phyloP scores from a whole-genome alignment of 2,329 filamentous ascomycete genomes.

The Neodidymelliopsis sp. region DNA sequence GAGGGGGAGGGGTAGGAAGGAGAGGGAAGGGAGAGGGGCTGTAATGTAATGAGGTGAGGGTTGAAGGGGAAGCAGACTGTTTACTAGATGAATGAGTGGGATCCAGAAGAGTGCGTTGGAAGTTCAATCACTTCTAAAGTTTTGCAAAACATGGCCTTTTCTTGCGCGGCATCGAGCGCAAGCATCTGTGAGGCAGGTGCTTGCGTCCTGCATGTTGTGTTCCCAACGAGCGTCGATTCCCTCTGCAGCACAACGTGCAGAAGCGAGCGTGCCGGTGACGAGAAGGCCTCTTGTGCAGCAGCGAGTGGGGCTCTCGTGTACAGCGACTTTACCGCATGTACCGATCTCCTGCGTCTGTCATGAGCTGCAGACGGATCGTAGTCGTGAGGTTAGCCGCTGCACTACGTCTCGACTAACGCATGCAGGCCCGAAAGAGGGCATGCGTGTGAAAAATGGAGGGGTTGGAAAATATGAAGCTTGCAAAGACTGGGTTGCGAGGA shows the following conservation, averaged over 20 bases:
- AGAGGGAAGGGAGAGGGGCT: not conserved
- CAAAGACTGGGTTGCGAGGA: not conserved
- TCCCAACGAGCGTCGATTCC: constrained; percentile 8
- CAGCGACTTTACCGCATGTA: constrained; percentile 28
- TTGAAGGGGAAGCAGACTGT: too few species aligned
- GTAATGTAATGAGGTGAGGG: not conserved
- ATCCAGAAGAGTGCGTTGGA: too few species aligned
- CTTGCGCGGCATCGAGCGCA: too few species aligned
- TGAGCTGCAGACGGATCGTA: constrained; percentile 31
- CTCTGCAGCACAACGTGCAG: constrained; percentile 25
- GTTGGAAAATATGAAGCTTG: not conserved
- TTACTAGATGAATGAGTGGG: too few species aligned
- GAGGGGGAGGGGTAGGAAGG: not conserved
- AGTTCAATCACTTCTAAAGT: too few species aligned
- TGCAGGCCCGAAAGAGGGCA: constrained; percentile 34
- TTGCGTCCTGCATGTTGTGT: constrained; percentile 14
- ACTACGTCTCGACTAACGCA: constrained; percentile 35
- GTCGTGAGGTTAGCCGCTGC: constrained; percentile 23
- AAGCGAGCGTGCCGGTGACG: constrained; percentile 25
- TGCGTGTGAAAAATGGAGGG: constrained; percentile 7
- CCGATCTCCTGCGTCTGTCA: constrained; percentile 19
- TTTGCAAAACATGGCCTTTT: too few species aligned
- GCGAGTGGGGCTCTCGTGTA: constrained; percentile 26
- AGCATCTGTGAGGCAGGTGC: too few species aligned
- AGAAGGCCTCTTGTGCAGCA: constrained; percentile 27